Conservation (phyloP, 1,139 yeast genomes). For the Groenewaldozyma sp. region DNA sequence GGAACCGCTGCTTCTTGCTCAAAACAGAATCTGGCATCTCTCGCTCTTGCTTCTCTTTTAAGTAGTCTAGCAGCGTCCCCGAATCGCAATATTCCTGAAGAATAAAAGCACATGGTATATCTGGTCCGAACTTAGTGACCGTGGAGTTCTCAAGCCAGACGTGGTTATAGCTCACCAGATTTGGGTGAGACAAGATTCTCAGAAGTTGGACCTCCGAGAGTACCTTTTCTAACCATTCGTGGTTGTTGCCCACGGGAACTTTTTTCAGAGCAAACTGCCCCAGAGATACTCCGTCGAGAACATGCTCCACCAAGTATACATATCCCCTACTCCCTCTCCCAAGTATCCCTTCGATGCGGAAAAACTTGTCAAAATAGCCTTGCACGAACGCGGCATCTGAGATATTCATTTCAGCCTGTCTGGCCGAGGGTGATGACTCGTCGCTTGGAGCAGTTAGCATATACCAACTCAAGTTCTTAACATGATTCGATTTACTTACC, state of each 20-base stretch:
- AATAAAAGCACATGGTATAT: constrained; percentile 74
- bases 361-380: constrained; percentile 64
- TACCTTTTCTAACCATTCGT: constrained; percentile 57
- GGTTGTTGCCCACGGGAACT: constrained; percentile 72
- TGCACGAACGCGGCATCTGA: constrained; percentile 45
- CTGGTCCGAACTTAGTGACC: constrained; percentile 46
- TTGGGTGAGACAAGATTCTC: constrained; percentile 43
- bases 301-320: constrained; percentile 76
- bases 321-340: constrained; percentile 84
- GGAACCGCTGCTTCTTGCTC: constrained; percentile 10
- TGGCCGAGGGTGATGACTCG: no score
- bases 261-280: constrained; percentile 81
- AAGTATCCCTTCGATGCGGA: constrained; percentile 40
- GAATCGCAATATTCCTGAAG: constrained; percentile 83
- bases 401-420: constrained; percentile 11
- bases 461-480: no score
- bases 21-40: background rate
- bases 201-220: constrained; percentile 67
- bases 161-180: constrained; percentile 76
- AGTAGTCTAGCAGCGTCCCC: constrained; percentile 70
- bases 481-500: no score
- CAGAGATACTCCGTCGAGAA: constrained; percentile 55
- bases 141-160: constrained; percentile 82
- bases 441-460: no score
- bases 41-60: constrained; percentile 18